Evolutionary conservation across 2,329 filamentous ascomycete species (phyloP).

Genomic region (Allantophomopsis cytisporea): DNA sequence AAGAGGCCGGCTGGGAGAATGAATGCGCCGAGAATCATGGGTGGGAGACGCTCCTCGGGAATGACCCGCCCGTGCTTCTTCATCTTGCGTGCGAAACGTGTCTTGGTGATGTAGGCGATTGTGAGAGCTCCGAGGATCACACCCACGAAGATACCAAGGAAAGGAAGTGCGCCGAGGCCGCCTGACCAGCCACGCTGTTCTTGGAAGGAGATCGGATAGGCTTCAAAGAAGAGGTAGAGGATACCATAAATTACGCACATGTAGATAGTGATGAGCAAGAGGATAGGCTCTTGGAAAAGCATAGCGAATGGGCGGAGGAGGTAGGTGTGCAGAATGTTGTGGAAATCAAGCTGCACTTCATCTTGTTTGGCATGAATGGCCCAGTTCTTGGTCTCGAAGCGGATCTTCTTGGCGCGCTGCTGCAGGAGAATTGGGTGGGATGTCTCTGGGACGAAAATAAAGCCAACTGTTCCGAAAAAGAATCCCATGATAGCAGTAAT

Average conservation of each 20-base stretch:
- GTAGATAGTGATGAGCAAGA: constrained; percentile 11
- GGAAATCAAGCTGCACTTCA: constrained; percentile 10
- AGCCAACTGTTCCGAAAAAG: constrained; percentile 22
- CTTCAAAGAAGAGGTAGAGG: constrained; percentile 28
- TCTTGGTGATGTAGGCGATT: constrained; percentile 27
- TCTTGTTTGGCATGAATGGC: constrained; percentile 15
- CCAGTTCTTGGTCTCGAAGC: constrained; percentile 27
- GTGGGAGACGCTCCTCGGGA: constrained; percentile 35
- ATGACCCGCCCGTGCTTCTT: constrained; percentile 14
- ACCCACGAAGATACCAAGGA: constrained; percentile 23
- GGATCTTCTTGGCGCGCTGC: constrained; percentile 27
- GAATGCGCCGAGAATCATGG: constrained; percentile 43
- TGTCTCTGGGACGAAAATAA: constrained; percentile 32
- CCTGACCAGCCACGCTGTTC: constrained; percentile 21
- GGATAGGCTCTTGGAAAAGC: constrained; percentile 3
- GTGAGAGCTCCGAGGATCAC: constrained; percentile 28
- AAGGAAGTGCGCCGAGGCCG: constrained; percentile 23
- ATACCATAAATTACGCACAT: constrained; percentile 21
- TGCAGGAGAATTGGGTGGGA: constrained; percentile 31
- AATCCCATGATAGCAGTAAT: constrained; percentile 31
- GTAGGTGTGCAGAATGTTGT: constrained; percentile 13
- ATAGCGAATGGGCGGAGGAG: constrained; percentile 17
- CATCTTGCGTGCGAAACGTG: constrained; percentile 16
- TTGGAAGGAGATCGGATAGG: constrained; percentile 28
- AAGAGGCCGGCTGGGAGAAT: constrained; percentile 64